A percentile compares a stretch with the other conserved stretches of the same genome.
phyloP scores from a whole-genome alignment of 1,284 basidiomycete species.

The Trametes polyzona region DNA sequence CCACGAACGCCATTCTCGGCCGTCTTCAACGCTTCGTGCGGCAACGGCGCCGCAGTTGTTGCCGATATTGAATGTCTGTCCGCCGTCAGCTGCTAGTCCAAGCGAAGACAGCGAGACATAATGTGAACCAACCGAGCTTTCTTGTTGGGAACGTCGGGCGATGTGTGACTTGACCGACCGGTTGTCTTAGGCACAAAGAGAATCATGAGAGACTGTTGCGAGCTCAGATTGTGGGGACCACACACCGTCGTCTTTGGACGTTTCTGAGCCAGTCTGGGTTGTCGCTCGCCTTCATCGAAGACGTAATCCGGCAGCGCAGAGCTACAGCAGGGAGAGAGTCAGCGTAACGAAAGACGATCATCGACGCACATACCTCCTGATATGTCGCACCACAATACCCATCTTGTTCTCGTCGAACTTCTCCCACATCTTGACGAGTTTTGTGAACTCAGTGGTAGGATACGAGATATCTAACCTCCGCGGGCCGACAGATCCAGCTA shows the following conservation, averaged over 20 bases:
- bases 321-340: constrained; percentile 42
- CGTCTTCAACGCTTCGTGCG: constrained; percentile 26
- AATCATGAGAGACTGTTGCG: not conserved
- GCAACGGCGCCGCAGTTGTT: constrained; percentile 16
- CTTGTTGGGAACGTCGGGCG: constrained; percentile 76
- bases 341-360: not conserved
- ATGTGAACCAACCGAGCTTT: constrained; percentile 56
- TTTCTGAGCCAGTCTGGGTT: constrained; percentile 64
- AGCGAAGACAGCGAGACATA: constrained; percentile 18
- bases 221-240: constrained; percentile 2
- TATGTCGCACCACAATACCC: constrained; percentile 94
- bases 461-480: constrained; percentile 95
- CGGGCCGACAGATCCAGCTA: constrained; percentile 71
- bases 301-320: constrained; percentile 80
- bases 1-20: constrained; percentile 27
- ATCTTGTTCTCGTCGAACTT: constrained; percentile 92
- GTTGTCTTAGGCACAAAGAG: constrained; percentile 47
- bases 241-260: constrained; percentile 82
- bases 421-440: constrained; percentile 95
- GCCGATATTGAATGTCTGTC: constrained; percentile 40
- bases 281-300: constrained; percentile 81
- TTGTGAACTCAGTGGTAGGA: constrained; percentile 96
- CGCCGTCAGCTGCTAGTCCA: constrained; percentile 38
- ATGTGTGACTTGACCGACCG: constrained; percentile 65
- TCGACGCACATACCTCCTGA: constrained; percentile 74